phyloP scores from a whole-genome alignment of 176 grass and related monocot genomes.

The Elaeis guineensis region DNA sequence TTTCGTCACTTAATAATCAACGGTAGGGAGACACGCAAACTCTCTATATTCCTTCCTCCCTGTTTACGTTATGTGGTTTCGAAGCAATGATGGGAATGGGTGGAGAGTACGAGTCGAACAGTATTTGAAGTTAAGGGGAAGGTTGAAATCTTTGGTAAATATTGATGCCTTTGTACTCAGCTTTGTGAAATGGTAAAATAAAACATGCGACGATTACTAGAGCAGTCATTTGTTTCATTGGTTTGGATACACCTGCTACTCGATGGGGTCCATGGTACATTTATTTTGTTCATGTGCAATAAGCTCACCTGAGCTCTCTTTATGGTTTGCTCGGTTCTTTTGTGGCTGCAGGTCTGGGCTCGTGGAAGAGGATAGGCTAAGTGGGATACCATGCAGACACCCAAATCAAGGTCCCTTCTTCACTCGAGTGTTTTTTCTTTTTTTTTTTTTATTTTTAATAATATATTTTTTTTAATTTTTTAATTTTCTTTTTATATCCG shows the following conservation, averaged over 20 bases:
- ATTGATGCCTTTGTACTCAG: neutral
- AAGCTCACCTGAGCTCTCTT: neutral
- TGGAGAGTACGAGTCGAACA: neutral
- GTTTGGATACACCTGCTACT: neutral
- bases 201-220: neutral
- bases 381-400: conserved; percentile 58
- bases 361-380: conserved; percentile 24
- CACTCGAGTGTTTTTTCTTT: neutral
- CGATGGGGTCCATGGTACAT: neutral
- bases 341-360: conserved; percentile 28
- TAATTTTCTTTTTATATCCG: conserved; percentile 13
- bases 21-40: too few species aligned
- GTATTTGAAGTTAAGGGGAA: conserved; percentile 19
- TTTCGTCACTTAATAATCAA: conserved; percentile 17
- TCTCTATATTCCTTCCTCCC: too few species aligned
- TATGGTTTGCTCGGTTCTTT: conserved; percentile 11
- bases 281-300: conserved; percentile 1
- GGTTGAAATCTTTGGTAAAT: conserved; percentile 12
- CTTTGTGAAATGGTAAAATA: neutral
- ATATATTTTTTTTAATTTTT: too few species aligned
- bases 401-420: conserved; percentile 59
- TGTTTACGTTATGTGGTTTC: too few species aligned
- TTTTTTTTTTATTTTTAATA: too few species aligned
- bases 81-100: too few species aligned
- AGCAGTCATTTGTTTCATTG: neutral